Base-by-base conservation (phyloP, 176 grass and related monocot species). In the Avena eriantha region DNA sequence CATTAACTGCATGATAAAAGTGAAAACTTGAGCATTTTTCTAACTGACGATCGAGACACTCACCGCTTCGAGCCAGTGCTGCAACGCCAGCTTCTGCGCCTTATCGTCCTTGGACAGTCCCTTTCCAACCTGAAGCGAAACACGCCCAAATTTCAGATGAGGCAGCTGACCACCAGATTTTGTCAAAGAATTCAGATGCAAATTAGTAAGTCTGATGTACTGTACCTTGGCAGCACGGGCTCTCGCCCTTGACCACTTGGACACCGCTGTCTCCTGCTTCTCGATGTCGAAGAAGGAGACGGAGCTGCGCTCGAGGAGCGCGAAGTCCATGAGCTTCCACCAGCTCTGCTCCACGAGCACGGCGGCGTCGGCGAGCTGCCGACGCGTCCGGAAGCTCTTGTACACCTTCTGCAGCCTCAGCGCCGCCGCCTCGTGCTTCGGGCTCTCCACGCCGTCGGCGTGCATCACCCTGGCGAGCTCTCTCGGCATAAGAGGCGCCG, bases 61-160 rank as follows among this genome's bases (percentile, higher is more conserved):
- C 78, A 96, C 94, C 54, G 94, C 94, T 90, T 96, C 94, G 2
- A 96, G 94, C 94, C 94, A 96, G 50, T 96, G 94, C 81, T 96
- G 94, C 63, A 96, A 34, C 3, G 94, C 94, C 0, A 96, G 89
- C 69, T 96, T 96, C 88, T 90, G 94, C 8, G 94, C 94, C 34
- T 96, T 96, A 8, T 90, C 89, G 18, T 96, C 92, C 85, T 96
- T 96, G 0, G 90, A 91, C 84, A 96, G 49, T 36, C 94, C 94
- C 92, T 93, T 93, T 14, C 94, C 94, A 1, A 96, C 94, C 94
- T 93, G 86, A 67, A 67, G 31, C 8, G 49, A 49, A 87, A 56
- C 41, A 41, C 16, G 26, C 48, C 71, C 70, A 76, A 76, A 80
- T 69, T 51, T 47, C 21, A 45, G 10, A 36, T 23, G 6, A 26